Conservation (phyloP, 352 stramenopile genomes). For the Blastocystis hominis region DNA sequence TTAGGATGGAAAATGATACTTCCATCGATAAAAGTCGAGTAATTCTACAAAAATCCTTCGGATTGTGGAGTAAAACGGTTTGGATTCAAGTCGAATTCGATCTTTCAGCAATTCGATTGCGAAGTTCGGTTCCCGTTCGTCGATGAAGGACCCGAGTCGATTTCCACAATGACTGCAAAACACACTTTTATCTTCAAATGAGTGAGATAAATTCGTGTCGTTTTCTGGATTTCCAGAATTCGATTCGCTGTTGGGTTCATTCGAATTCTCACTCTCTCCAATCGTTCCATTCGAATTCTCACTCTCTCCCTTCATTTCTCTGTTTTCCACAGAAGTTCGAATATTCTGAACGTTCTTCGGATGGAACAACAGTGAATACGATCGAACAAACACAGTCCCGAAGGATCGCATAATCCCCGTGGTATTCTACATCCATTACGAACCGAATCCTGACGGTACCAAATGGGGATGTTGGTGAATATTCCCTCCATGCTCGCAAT, state of each 20-base stretch:
- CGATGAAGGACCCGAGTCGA: not conserved
- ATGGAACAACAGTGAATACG: not conserved
- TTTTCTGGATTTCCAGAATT: too few relatives aligned
- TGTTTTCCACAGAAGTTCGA: too few relatives aligned
- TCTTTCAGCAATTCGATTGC: constrained; percentile 9
- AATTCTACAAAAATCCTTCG: not conserved
- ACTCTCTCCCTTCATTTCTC: too few relatives aligned
- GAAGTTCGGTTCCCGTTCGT: not conserved
- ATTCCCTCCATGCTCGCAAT: constrained; percentile 38
- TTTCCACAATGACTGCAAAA: not conserved
- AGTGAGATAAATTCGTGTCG: too few relatives aligned
- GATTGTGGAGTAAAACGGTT: not conserved
- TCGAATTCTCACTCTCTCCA: too few relatives aligned
- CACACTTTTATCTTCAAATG: not conserved
- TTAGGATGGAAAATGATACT: not conserved
- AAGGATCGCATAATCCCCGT: not conserved
- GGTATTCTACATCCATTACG: not conserved
- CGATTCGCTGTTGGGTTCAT: too few relatives aligned
- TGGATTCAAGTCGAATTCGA: not conserved
- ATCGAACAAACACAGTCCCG: not conserved
- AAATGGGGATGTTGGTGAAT: not conserved
- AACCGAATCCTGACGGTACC: not conserved
- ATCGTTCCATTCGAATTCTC: too few relatives aligned
- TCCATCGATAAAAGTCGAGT: not conserved
- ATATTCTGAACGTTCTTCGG: not conserved